Evolutionary conservation across 2,329 filamentous ascomycete genomes (phyloP).

Genomic region (Ampelomyces quisqualis): DNA sequence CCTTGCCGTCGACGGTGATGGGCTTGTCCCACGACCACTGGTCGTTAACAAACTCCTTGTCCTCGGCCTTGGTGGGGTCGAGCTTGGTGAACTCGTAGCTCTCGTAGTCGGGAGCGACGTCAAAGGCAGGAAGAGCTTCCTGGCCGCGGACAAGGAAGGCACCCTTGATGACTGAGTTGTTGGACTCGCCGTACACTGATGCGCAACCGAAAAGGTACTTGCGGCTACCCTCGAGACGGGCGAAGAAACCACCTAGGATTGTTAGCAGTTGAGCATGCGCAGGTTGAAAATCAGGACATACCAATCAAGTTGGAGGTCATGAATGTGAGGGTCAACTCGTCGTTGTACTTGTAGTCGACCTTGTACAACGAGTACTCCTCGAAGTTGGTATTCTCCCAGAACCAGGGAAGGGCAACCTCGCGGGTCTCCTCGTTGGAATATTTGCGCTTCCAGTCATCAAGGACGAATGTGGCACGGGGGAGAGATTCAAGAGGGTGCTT

Average conservation of each 20-base stretch:
- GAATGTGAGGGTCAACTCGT: slow-evolving; percentile 95
- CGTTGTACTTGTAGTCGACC: slow-evolving; percentile 98
- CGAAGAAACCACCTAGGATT: slow-evolving; percentile 77
- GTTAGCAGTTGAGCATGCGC: slow-evolving; percentile 12
- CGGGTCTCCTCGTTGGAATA: slow-evolving; percentile 95
- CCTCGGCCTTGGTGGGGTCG: slow-evolving; percentile 80
- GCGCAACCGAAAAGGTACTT: slow-evolving; percentile 95
- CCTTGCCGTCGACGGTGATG: slow-evolving; percentile 78
- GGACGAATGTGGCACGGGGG: slow-evolving; percentile 72
- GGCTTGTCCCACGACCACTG: slow-evolving; percentile 93
- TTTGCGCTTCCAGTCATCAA: slow-evolving; percentile 98
- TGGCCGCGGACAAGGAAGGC: slow-evolving; percentile 94
- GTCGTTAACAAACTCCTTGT: slow-evolving; percentile 81
- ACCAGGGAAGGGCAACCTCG: slow-evolving; percentile 84
- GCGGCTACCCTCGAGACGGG: slow-evolving; percentile 92
- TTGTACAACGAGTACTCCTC: slow-evolving; percentile 96
- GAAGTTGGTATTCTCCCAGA: slow-evolving; percentile 95
- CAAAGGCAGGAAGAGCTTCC: slow-evolving; percentile 81
- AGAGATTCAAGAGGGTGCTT: slow-evolving; percentile 95
- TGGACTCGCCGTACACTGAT: slow-evolving; percentile 85
- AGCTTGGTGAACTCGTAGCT: slow-evolving; percentile 97
- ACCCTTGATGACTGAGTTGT: slow-evolving; percentile 88
- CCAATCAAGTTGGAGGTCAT: slow-evolving; percentile 98
- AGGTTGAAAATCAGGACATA: slow-evolving; percentile 32
- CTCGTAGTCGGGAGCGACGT: slow-evolving; percentile 96